Evolutionary conservation across 2,329 filamentous ascomycete genomes (phyloP), one percentile per base, ranked within the genome.

Genomic region (Paracorniculantispora psalliotae): DNA sequence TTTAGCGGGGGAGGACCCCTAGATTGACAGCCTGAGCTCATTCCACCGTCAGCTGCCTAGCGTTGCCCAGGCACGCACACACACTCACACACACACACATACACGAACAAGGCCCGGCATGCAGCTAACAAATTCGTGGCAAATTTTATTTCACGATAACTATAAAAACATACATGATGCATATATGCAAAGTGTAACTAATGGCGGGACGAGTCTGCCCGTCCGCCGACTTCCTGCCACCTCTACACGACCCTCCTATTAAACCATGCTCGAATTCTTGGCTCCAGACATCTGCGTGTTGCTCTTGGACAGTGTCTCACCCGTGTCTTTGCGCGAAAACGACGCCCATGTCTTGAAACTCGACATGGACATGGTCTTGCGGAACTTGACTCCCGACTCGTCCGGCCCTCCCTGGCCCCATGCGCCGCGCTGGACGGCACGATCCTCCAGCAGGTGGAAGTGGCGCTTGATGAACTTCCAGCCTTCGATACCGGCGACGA

Each of bases 381-480:
- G 71, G 62, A 82, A 76, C 62, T 72, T 77, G 52, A 74, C 71
- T 5, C 75, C 76, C 33, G 73, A 69, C 3, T 79, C 76, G 19
- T 79, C 77, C 33, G 79, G 74, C 44, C 77, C 75, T 17, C 81
- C 81, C 68, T 84, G 82, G 43, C 75, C 76, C 75, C 82, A 84
- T 21, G 72, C 66, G 37, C 80, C 81, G 39, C 75, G 73, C 54
- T 78, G 74, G 30, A 83, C 79, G 49, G 78, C 74, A 23, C 74
- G 72, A 59, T 82, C 81, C 65, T 83, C 77, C 56, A 85, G 75
- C 26, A 83, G 74, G 58, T 74, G 71, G 65, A 79, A 78, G 47
- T 69, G 66, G 52, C 88, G 78, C 82, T 92, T 92, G 61, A 73
- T 71, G 66, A 80, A 80, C 75, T 92, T 91, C 88, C 88, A 92